Evolutionary conservation across 2,329 filamentous ascomycete species (phyloP).

Genomic region (Penicillium sp.): DNA sequence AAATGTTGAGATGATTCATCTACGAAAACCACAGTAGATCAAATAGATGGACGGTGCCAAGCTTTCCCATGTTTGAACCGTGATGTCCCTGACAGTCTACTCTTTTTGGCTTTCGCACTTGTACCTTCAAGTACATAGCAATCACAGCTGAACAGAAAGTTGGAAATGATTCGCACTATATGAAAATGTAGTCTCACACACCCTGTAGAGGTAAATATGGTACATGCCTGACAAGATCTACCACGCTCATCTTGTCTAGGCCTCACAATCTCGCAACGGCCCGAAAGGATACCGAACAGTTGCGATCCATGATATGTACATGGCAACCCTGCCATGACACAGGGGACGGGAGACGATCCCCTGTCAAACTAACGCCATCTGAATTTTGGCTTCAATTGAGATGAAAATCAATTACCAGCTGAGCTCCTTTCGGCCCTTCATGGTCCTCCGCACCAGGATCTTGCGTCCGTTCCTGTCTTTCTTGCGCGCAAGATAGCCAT

Average conservation of each 20-base stretch:
- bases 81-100: conserved; percentile 4
- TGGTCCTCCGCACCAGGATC: conserved; percentile 54
- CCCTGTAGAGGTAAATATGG: conserved; percentile 21
- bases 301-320: neutral
- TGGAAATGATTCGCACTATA: conserved; percentile 7
- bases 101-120: neutral
- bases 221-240: conserved; percentile 21
- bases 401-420: conserved; percentile 50
- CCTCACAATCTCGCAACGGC: neutral
- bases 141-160: neutral
- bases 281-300: neutral
- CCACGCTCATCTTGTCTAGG: conserved; percentile 7
- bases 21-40: conserved; percentile 13
- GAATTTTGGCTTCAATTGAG: neutral
- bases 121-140: neutral
- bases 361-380: neutral
- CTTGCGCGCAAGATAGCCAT: conserved; percentile 60
- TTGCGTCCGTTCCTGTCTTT: conserved; percentile 55
- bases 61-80: neutral
- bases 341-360: conserved; percentile 1
- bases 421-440: conserved; percentile 55
- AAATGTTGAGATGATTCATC: conserved; percentile 16
- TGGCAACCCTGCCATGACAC: neutral
- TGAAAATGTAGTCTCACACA: conserved; percentile 17
- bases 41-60: conserved; percentile 9